Evolutionary conservation across 2,329 filamentous ascomycete species (phyloP).

Genomic region (Paracamarosporium sp.): DNA sequence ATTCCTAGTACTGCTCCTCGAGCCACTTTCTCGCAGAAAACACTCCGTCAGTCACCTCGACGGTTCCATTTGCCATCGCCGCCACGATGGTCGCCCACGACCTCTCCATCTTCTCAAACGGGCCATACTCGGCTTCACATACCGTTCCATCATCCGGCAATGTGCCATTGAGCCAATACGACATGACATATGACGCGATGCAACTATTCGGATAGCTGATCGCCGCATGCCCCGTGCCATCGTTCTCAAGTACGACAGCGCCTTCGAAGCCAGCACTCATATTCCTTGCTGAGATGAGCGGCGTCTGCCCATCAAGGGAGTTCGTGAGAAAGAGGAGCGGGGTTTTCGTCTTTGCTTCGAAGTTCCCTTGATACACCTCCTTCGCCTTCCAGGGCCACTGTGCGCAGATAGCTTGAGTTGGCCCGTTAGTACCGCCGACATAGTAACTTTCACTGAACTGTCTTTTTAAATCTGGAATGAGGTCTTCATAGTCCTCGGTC

Average conservation of each 20-base stretch:
- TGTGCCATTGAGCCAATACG: conserved; percentile 14
- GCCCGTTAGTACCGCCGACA: conserved; percentile 2
- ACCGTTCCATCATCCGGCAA: conserved; percentile 16
- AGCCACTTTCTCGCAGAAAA: background rate
- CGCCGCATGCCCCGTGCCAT: conserved; percentile 15
- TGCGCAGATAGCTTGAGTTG: conserved; percentile 1
- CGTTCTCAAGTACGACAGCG: conserved; percentile 15
- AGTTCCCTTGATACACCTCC: conserved; percentile 15
- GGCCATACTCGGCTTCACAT: conserved; percentile 9
- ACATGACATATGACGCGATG: conserved; percentile 6
- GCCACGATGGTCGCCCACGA: background rate
- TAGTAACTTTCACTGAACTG: background rate
- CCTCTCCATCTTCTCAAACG: background rate
- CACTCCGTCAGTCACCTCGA: background rate
- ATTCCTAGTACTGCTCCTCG: no score
- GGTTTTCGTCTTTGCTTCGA: conserved; percentile 16
- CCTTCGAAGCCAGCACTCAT: conserved; percentile 13
- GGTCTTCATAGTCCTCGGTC: conserved; percentile 4
- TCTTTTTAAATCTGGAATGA: background rate
- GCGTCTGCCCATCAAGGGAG: conserved; percentile 12
- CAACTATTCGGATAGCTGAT: conserved; percentile 1
- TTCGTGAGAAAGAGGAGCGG: conserved; percentile 14
- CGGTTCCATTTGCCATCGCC: background rate
- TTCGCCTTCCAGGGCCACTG: conserved; percentile 14
- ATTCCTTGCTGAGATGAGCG: conserved; percentile 12